Base-by-base conservation (phyloP, 805 yeast genomes). In the Isabelozyma rhagii region DNA sequence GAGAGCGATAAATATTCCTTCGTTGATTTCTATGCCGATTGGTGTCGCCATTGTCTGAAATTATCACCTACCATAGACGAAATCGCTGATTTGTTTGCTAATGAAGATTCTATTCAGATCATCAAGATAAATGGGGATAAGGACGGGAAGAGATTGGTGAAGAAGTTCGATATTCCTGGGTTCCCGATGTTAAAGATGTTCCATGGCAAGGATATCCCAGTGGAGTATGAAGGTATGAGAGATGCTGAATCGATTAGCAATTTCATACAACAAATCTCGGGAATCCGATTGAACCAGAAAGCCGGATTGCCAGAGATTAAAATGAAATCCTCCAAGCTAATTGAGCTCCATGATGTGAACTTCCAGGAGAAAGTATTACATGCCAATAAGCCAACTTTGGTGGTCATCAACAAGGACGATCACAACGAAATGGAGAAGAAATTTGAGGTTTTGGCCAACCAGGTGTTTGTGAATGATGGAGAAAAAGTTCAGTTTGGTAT, bases 11-110 rank as follows among this genome's bases (percentile, higher is more conserved):
- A 71, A 51, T 72, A 62, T 53, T 65, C 72, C 4, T 61, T 80
- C 64, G 71, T 77, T 55, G 68, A 75, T 61, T 78, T 79, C 55
- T 84, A 78, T 57, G 88, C 91, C 8, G 82, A 80, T 47, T 85
- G 91, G 91, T 85, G 91, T 64, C 69, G 82, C 38, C 89, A 85
- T 62, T 85, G 91, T 61, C 80, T 79, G 61, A 72, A 69, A 38
- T 61, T 85, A 58, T 74, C 71, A 62, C 89, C 89, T 5, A 69
- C 73, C 3, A 75, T 74, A 57, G 72, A 61, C 46, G 58, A 66
- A 56, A 56, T 74, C 10, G 69, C 69, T 1, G 69, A 64, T 1
- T 36, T 57, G 18, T 74, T 67, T 47, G 63, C 56, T 17, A 55
- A 56, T 41, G 55, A 59, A 5, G 75, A 74, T 14, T 64, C 67